Evolutionary conservation across 371 early-diverging fungal species (phyloP).

Genomic region (Funneliformis caledonium): DNA sequence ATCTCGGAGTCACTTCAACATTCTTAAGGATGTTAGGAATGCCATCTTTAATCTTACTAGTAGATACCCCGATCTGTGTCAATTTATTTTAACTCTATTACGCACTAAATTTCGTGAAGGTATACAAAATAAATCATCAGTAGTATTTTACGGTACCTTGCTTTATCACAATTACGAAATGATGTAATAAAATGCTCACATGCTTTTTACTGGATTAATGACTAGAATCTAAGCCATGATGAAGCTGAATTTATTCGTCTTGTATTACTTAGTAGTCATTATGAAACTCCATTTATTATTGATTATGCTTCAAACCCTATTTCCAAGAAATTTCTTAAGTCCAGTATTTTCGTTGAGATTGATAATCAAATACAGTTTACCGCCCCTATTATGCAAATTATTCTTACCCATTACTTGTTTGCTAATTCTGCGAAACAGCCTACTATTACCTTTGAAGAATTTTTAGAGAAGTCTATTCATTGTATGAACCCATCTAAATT

Average conservation of each 20-base stretch:
- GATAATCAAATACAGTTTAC: background rate
- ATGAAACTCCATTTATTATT: background rate
- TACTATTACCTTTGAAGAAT: background rate
- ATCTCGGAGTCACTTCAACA: background rate
- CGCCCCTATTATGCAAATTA: background rate
- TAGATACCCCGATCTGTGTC: conserved; percentile 15
- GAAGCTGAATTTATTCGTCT: conserved; percentile 18
- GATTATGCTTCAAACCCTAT: background rate
- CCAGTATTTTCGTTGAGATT: background rate
- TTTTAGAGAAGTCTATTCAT: background rate
- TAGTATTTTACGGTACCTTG: conserved; percentile 14
- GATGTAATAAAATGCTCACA: background rate
- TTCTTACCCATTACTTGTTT: background rate
- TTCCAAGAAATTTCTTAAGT: background rate
- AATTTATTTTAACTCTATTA: background rate
- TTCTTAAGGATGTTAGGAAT: background rate
- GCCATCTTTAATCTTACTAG: conserved; percentile 4
- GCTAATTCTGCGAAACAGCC: background rate
- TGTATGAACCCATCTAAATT: background rate
- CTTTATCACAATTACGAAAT: background rate
- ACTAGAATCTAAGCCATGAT: background rate
- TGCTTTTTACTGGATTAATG: conserved; percentile 17
- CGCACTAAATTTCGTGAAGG: background rate
- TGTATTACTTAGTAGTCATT: background rate
- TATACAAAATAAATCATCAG: background rate